Percentiles rank a stretch among this genome's conserved stretches.
These are phyloP conservation scores for Phylloporus scabripes DNA, from an alignment of 768 basidiomycete species.

Conservation along the genomic window DNA sequence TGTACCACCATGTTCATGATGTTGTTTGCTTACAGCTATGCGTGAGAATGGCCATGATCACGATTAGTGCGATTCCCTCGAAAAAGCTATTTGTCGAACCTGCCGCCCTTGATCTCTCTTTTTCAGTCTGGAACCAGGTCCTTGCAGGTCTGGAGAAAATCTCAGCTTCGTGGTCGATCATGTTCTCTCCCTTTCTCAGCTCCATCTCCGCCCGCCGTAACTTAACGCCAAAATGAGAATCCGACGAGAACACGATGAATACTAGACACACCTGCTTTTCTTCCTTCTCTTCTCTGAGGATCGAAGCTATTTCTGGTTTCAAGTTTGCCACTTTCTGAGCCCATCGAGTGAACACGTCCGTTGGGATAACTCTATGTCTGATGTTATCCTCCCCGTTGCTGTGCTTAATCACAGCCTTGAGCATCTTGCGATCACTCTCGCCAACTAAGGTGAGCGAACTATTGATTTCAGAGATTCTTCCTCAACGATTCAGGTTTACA, in stretches of 20 bases:
- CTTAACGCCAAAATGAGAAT: conserved; percentile 35
- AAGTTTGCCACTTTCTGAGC: conserved; percentile 59
- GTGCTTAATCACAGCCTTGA: conserved; percentile 93
- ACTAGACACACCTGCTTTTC: conserved; percentile 71
- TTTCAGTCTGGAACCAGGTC: conserved; percentile 95
- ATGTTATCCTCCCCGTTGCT: conserved; percentile 73
- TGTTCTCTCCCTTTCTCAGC: conserved; percentile 88
- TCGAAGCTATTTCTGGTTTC: conserved; percentile 70
- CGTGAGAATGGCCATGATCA: not conserved
- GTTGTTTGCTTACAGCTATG: conserved; percentile 68
- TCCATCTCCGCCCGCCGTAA: conserved; percentile 94
- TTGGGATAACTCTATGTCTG: conserved; percentile 80
- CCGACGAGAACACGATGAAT: not conserved
- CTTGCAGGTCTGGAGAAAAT: conserved; percentile 91
- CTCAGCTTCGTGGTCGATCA: conserved; percentile 89
- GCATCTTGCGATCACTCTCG: conserved; percentile 92
- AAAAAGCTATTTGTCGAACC: conserved; percentile 39
- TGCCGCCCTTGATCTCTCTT: conserved; percentile 77
- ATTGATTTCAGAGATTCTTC: conserved; percentile 7
- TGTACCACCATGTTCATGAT: conserved; percentile 57
- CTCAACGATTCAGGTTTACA: conserved; percentile 6
- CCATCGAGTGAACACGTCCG: conserved; percentile 70
- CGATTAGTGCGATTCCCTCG: conserved; percentile 5
- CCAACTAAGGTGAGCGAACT: conserved; percentile 95
- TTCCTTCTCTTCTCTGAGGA: conserved; percentile 89